Evolutionary conservation across 768 basidiomycete species (phyloP), one percentile per base, ranked within the genome.

Genomic region (Suillus plorans): DNA sequence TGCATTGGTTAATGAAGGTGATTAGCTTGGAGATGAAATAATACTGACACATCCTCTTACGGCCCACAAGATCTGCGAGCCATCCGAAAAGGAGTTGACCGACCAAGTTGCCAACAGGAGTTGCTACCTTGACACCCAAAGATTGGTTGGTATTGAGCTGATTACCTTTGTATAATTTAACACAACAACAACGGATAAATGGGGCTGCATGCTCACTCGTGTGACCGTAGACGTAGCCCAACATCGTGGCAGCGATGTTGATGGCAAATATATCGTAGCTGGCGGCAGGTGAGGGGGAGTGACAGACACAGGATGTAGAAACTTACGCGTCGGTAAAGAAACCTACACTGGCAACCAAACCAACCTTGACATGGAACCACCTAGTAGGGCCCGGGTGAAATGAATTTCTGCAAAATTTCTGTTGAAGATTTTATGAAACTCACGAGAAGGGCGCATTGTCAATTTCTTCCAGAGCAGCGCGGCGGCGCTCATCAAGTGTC

Each of bases 211-310:
- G 66, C 58, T 28, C 37, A 69, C 69, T 66, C 4, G 50, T 62
- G 18, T 73, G 62, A 53, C 86, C 86, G 61, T 95, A 95, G 63
- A 95, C 88, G 71, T 89, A 92, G 31, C 89, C 92, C 63, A 97
- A 77, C 92, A 96, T 95, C 0, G 81, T 81, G 0, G 90, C 86
- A 0, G 86, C 93, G 53, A 96, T 91, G 76, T 89, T 93, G 78
- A 96, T 96, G 8, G 92, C 91, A 71, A 95, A 97, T 65, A 96
- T 89, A 67, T 94, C 93, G 70, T 92, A 92, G 36, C 75, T 76
- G 8, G 20, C 7, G 5, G 37, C 20, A 36, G 5, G 47, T 44
- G 34, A 53, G 18, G 12, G 20, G 10, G 39, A 10, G 37, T 63
- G 31, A 20, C 55, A 20, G 1, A 12, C 13, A 55, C 44, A 57